Conservation (phyloP, 805 yeast genomes). For the Wickerhamiella shivajii region DNA sequence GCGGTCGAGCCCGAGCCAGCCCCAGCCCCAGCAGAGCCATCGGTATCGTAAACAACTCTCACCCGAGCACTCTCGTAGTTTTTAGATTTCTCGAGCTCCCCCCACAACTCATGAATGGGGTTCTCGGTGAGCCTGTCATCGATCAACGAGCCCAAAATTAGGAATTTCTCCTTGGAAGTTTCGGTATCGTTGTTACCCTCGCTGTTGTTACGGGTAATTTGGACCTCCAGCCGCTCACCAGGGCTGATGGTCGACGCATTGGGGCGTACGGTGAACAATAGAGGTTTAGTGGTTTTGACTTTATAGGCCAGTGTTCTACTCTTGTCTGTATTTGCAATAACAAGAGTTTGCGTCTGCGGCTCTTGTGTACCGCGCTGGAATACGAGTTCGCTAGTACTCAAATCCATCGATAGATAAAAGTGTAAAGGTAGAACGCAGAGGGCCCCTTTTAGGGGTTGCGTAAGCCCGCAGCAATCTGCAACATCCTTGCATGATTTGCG, state of each 20-base stretch:
- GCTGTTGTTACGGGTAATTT: constrained; percentile 73
- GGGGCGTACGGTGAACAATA: constrained; percentile 88
- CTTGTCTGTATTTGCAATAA: constrained; percentile 35
- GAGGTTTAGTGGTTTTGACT: constrained; percentile 97
- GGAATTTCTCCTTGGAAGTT: constrained; percentile 83
- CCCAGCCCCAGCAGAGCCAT: background rate
- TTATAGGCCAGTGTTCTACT: constrained; percentile 64
- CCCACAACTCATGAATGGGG: constrained; percentile 56
- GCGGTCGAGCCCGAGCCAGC: background rate
- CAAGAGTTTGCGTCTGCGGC: constrained; percentile 24
- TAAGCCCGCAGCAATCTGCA: no score
- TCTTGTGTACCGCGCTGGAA: constrained; percentile 9
- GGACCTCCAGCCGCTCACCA: constrained; percentile 55
- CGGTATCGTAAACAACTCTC: constrained; percentile 4
- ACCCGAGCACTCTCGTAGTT: background rate
- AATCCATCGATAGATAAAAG: no score
- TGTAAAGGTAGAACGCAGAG: no score
- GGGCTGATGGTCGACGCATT: constrained; percentile 73
- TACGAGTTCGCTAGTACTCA: constrained; percentile 2
- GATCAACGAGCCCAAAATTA: constrained; percentile 74
- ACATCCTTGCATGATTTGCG: no score
- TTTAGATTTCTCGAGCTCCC: constrained; percentile 38
- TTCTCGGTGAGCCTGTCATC: constrained; percentile 32
- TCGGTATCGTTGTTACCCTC: constrained; percentile 56
- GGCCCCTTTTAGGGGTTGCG: no score